Base-by-base conservation (phyloP, 768 basidiomycete species). In the Coprinellus aureogranulatus region DNA sequence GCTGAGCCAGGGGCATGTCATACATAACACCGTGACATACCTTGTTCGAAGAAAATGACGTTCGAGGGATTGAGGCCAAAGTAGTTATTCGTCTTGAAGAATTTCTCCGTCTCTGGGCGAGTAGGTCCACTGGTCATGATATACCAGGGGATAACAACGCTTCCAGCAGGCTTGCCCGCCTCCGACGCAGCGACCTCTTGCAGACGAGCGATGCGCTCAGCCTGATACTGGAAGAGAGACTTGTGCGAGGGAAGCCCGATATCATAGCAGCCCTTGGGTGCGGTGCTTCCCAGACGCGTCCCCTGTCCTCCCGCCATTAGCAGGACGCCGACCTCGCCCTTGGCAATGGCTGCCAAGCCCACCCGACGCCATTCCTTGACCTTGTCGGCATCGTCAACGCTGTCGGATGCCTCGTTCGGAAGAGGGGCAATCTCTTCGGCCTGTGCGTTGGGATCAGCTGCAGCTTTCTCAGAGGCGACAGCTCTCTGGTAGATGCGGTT, bases 71-170 rank as follows among this genome's bases (percentile, higher is more conserved):
- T 69, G 59, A 99, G 81, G 3, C 96, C 95, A 68, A 98, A 99
- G 76, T 81, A 90, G 2, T 72, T 70, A 73, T 94, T 81, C 59
- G 82, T 76, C 60, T 75, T 76, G 75, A 98, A 98, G 80, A 89
- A 98, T 26, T 75, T 75, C 71, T 92, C 90, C 23, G 97, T 98
- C 34, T 88, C 90, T 40, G 74, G 78, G 62, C 94, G 85, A 34
- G 97, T 99, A 39, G 96, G 97, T 23, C 95, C 95, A 68, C 92
- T 94, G 56, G 96, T 98, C 97, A 99, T 99, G 67, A 99, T 86
- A 75, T 98, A 98, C 97, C 97, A 98, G 37, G 92, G 92, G 56
- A 98, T 85, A 53, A 84, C 71, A 53, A 92, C 90, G 1, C 84
- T 82, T 49, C 82, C 84, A 18, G 73, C 68, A 16, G 81, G 72